phyloP scores from a whole-genome alignment of 2,329 filamentous ascomycete genomes.

The Botryotinia globosa region DNA sequence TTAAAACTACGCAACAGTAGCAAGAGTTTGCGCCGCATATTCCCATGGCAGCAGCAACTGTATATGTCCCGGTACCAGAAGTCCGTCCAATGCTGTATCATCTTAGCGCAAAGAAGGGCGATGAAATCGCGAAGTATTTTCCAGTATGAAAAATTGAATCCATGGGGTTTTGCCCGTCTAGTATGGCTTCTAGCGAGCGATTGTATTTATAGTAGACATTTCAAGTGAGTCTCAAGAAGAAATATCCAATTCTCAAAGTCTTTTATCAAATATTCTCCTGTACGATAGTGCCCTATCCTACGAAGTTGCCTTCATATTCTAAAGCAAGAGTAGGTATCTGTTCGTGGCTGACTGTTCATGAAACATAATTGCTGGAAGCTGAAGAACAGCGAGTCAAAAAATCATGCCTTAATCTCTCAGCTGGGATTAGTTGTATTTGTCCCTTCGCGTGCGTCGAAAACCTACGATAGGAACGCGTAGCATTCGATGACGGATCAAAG shows the following conservation, averaged over 20 bases:
- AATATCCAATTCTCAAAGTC: neutral
- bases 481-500: neutral
- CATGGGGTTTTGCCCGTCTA: neutral
- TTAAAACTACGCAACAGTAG: neutral
- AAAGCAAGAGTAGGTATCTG: neutral
- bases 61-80: neutral
- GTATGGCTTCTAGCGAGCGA: neutral
- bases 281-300: neutral
- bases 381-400: neutral
- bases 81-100: neutral
- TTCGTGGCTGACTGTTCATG: neutral
- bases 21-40: no score
- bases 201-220: neutral
- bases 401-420: neutral
- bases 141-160: neutral
- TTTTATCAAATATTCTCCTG: neutral
- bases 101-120: no score
- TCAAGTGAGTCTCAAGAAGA: neutral
- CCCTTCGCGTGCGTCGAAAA: neutral
- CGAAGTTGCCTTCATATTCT: neutral
- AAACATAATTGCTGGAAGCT: neutral
- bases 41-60: neutral
- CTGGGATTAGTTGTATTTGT: neutral
- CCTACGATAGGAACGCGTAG: neutral
- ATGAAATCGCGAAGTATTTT: neutral